These are phyloP conservation scores for Avena atlantica DNA, from an alignment of 176 grass and related monocot species.

Conservation along the genomic window DNA sequence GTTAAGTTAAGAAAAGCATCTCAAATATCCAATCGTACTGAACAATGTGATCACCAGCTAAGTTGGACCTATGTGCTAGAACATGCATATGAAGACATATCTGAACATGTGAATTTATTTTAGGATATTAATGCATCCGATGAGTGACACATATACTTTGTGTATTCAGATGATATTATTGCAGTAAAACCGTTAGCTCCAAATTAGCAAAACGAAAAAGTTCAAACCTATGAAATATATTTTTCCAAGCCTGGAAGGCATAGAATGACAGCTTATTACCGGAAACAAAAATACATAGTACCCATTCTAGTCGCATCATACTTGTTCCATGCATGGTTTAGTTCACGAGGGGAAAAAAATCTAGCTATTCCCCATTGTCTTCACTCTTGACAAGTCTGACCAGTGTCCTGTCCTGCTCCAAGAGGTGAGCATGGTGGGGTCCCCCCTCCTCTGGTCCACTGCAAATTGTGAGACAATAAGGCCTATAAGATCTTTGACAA, in stretches of 20 bases:
- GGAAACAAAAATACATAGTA: neutral
- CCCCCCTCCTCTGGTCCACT: conserved; percentile 3
- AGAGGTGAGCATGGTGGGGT: conserved; percentile 33
- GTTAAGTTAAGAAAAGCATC: conserved; percentile 19
- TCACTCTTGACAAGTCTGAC: neutral
- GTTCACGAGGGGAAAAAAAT: neutral
- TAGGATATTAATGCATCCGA: neutral
- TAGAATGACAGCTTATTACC: neutral
- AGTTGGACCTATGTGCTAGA: conserved; percentile 17
- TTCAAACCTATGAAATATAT: neutral
- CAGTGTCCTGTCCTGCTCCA: conserved; percentile 23
- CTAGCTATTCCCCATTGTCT: neutral
- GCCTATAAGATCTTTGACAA: conserved; percentile 55
- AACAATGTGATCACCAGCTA: conserved; percentile 4
- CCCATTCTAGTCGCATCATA: conserved; percentile 13
- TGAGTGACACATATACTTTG: conserved; percentile 4
- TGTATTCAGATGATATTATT: conserved; percentile 11
- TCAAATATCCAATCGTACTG: conserved; percentile 26
- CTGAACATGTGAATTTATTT: conserved; percentile 10
- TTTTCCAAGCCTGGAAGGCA: neutral
- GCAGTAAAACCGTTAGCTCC: neutral
- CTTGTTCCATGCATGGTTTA: conserved; percentile 19
- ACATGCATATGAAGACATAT: conserved; percentile 32
- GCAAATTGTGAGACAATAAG: conserved; percentile 40
- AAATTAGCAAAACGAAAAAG: neutral